Evolutionary conservation across 495 filamentous ascomycete species (phyloP).

Genomic region (Hypoxylon cercidicola): DNA sequence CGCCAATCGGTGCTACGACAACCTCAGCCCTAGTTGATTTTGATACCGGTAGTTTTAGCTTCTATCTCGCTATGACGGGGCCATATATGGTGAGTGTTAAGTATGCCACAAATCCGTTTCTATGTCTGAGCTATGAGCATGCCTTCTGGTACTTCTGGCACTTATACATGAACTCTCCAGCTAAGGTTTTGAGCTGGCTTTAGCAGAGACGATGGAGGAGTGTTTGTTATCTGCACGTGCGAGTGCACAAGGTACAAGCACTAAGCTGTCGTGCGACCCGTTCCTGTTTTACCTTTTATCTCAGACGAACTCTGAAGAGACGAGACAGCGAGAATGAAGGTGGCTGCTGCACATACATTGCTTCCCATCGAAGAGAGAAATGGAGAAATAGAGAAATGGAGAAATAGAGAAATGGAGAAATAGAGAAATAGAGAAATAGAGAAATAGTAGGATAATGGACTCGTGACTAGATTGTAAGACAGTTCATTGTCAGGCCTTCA

Average conservation of each 20-base stretch:
- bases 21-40: slow-evolving; percentile 34
- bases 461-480: slow-evolving; percentile 11
- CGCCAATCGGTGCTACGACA: slow-evolving; percentile 34
- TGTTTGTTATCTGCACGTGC: slow-evolving; percentile 7
- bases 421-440: neutral
- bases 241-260: slow-evolving; percentile 1
- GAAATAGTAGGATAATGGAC: neutral
- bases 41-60: slow-evolving; percentile 38
- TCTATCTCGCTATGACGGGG: slow-evolving; percentile 19
- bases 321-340: neutral
- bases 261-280: slow-evolving; percentile 28
- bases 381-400: too few species aligned
- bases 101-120: slow-evolving; percentile 26
- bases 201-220: slow-evolving; percentile 1
- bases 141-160: too few species aligned
- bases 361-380: too few species aligned
- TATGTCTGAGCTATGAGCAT: slow-evolving; percentile 1
- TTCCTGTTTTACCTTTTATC: slow-evolving; percentile 33
- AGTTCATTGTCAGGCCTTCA: slow-evolving; percentile 32
- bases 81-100: slow-evolving; percentile 10
- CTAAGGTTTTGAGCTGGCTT: slow-evolving; percentile 4
- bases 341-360: neutral
- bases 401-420: too few species aligned
- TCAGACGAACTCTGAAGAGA: slow-evolving; percentile 14
- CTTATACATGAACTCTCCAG: neutral